Conservation (phyloP, 257 asterid genomes). For the Haberlea rhodopensis region DNA sequence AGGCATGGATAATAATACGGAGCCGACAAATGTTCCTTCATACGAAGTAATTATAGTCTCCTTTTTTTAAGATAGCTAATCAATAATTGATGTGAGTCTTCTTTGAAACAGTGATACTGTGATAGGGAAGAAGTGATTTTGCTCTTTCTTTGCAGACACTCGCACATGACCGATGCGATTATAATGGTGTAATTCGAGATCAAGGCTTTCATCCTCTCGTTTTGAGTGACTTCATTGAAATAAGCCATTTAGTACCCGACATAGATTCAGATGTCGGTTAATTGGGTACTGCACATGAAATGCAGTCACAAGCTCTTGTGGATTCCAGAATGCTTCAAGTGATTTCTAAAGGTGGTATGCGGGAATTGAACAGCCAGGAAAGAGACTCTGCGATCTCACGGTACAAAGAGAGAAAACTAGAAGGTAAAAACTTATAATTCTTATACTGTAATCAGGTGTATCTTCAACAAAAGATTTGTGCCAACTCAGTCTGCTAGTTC, state of each 20-base stretch:
- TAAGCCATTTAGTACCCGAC: constrained; percentile 56
- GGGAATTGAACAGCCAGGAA: constrained; percentile 74
- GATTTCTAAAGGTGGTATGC: constrained; percentile 39
- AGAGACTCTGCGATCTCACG: constrained; percentile 81
- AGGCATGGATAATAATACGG: constrained; percentile 29
- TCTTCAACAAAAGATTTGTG: not conserved
- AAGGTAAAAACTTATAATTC: constrained; percentile 45
- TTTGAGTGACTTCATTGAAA: constrained; percentile 39
- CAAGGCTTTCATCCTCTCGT: constrained; percentile 47
- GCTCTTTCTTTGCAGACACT: constrained; percentile 42
- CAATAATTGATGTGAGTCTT: not conserved
- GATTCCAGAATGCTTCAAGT: constrained; percentile 35
- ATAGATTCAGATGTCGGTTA: constrained; percentile 58
- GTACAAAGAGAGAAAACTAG: constrained; percentile 89
- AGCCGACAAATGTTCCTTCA: constrained; percentile 37
- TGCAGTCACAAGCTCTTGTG: constrained; percentile 34
- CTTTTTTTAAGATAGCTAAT: not conserved
- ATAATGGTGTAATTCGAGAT: constrained; percentile 37
- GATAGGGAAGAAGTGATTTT: constrained; percentile 13
- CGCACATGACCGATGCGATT: constrained; percentile 36
- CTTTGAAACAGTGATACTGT: not conserved
- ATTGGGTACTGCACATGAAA: constrained; percentile 39
- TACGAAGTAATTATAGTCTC: constrained; percentile 46
- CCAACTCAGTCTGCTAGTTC: not conserved
- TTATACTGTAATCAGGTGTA: not conserved